Evolutionary conservation across 75 land plant species (phyloP).

Genomic region (Sequoia sempervirens): DNA sequence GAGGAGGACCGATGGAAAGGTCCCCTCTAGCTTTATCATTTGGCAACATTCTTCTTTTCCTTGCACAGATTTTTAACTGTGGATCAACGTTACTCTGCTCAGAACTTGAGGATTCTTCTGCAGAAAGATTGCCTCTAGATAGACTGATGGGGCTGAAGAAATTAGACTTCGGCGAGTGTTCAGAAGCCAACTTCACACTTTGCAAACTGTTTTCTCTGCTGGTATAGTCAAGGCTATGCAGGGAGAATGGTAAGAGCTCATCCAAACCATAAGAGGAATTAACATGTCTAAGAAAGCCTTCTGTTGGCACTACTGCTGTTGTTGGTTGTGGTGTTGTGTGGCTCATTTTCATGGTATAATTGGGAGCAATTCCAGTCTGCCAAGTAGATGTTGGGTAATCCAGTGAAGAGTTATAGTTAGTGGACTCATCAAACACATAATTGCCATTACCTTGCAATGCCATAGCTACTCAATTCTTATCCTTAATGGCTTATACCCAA

Average conservation of each 20-base stretch:
- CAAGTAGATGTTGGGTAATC: constrained; percentile 7
- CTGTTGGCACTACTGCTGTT: background rate
- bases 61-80: constrained; percentile 15
- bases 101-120: constrained; percentile 50
- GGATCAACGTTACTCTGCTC: constrained; percentile 33
- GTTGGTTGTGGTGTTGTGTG: background rate
- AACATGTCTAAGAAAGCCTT: background rate
- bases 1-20: constrained; percentile 5
- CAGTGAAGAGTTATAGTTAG: background rate
- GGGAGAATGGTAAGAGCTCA: constrained; percentile 5
- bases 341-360: background rate
- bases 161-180: background rate
- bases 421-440: constrained; percentile 4
- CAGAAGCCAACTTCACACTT: constrained; percentile 5
- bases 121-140: constrained; percentile 34
- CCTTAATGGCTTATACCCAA: background rate
- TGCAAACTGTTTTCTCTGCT: background rate
- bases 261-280: constrained; percentile 6
- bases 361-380: constrained; percentile 2
- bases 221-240: background rate
- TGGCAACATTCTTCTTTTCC: constrained; percentile 47
- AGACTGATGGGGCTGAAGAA: constrained; percentile 12
- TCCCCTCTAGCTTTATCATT: constrained; percentile 32
- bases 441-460: constrained; percentile 9
- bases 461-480: background rate